Base-by-base conservation (phyloP, 495 filamentous ascomycete species). In the Talaromyces borbonicus region DNA sequence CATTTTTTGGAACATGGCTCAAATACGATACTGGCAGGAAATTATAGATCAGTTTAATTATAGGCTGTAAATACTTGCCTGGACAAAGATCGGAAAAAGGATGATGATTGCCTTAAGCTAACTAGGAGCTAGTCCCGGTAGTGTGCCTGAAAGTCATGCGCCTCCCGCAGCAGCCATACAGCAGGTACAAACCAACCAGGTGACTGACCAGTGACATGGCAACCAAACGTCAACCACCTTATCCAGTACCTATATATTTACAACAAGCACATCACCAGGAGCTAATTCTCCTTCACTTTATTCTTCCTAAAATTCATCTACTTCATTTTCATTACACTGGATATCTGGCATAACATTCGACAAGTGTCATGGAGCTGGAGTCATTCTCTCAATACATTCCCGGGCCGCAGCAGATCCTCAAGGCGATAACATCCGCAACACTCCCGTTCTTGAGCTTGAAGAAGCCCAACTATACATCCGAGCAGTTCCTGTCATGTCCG, bases 371-470 rank as follows among this genome's bases (percentile, higher is more conserved):
- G 43, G 47, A 49, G 49, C 49, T 37, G 31, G 33, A 16, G 30
- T 20, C 48, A 40, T 27, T 16, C 40, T 47, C 60, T 33, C 51
- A 57, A 49, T 53, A 48, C 16, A 40, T 67, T 39, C 68, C 66
- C 15, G 65, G 63, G 18, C 65, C 68, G 29, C 66, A 69, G 52
- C 57, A 60, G 54, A 58, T 70, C 46, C 56, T 72, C 38, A 62
- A 66, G 46, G 55, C 62, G 14, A 38, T 38, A 36, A 14, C 68
- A 41, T 50, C 57, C 8, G 58, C 62, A 35, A 57, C 66, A 14
- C 46, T 68, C 16, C 56, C 63, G 33, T 50, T 69, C 29, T 37
- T 59, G 1, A 18, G 49, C 45, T 22, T 51, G 51, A 20, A 43
- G 52, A 29, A 18, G 20, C 15, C 20, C 40, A 35, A 31, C 36